Evolutionary conservation across 2,329 filamentous ascomycete genomes (phyloP), one percentile per base, ranked within the genome.

Genomic region (Neonectria punicea): DNA sequence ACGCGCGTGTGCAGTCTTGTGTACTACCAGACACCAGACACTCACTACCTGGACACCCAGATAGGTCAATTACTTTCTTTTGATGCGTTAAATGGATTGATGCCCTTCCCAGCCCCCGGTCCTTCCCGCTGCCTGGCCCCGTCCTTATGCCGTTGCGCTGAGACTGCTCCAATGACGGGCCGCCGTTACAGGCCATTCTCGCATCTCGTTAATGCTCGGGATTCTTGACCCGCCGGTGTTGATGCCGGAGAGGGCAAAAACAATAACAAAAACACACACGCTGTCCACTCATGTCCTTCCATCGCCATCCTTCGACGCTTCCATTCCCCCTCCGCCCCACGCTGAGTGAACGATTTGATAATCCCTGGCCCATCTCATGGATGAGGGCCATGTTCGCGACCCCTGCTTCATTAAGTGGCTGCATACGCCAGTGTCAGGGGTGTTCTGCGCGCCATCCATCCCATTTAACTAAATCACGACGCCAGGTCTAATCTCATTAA

Each of bases 321-420:
- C 50, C 63, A 57, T 58, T 62, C 57, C 58, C 58, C 58, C 34
- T 50, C 58, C 16, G 36, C 53, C 54, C 49, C 53, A 58, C 58
- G 58, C 50, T 62, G 14, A 47, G 49, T 53, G 59, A 56, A 63
- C 50, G 32, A 50, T 49, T 65, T 73, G 69, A 73, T 67, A 68
- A 74, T 70, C 67, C 68, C 50, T 56, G 67, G 65, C 55, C 68
- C 67, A 67, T 67, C 64, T 64, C 49, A 61, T 51, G 65, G 25
- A 25, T 25, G 25, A 25, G 25, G 25, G 66, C 66, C 63, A 65
- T 70, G 71, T 67, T 73, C 70, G 65, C 63, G 62, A 70, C 72
- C 72, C 72, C 72, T 74, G 72, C 68, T 66, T 70, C 67, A 74
- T 74, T 73, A 74, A 74, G 73, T 74, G 73, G 72, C 72, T 74